A percentile compares a stretch with the other conserved stretches of the same genome.
Conservation (phyloP, 164 flowering plant species). For the Dillenia turbinata region DNA sequence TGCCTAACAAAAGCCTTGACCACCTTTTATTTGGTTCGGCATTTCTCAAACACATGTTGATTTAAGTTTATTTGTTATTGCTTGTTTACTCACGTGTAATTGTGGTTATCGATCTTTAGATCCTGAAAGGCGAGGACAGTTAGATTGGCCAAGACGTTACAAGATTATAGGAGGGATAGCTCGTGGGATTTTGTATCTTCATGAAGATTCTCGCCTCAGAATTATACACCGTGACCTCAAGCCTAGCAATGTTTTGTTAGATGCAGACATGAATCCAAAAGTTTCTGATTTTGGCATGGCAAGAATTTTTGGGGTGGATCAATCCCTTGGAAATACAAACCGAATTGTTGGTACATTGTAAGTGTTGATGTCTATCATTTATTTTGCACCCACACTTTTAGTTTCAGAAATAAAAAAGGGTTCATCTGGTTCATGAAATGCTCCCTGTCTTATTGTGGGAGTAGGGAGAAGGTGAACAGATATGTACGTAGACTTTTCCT, state of each 20-base stretch:
- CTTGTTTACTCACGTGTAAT: too few species aligned
- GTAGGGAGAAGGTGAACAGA: too few species aligned
- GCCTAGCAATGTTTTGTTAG: slow-evolving; percentile 13
- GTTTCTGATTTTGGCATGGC: slow-evolving; percentile 25
- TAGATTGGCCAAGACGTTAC: slow-evolving; percentile 12
- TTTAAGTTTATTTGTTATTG: too few species aligned
- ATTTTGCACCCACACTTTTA: too few species aligned
- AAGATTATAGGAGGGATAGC: slow-evolving; percentile 10
- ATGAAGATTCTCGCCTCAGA: slow-evolving; percentile 12
- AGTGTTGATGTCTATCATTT: slow-evolving; percentile 3
- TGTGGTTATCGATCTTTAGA: neutral
- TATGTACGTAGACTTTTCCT: too few species aligned
- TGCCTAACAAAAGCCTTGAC: slow-evolving; percentile 28
- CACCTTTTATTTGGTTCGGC: slow-evolving; percentile 21
- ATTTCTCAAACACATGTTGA: neutral
- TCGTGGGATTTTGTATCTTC: slow-evolving; percentile 15
- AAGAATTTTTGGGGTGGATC: slow-evolving; percentile 20
- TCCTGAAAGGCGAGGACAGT: neutral
- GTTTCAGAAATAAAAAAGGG: too few species aligned
- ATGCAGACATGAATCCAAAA: slow-evolving; percentile 13
- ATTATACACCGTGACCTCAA: slow-evolving; percentile 14
- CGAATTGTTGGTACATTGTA: slow-evolving; percentile 38
- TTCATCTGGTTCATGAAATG: too few species aligned
- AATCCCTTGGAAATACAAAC: slow-evolving; percentile 25
- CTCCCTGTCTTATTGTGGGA: too few species aligned